Conservation (phyloP, 352 stramenopile genomes). For the Phytophthora capsici region DNA sequence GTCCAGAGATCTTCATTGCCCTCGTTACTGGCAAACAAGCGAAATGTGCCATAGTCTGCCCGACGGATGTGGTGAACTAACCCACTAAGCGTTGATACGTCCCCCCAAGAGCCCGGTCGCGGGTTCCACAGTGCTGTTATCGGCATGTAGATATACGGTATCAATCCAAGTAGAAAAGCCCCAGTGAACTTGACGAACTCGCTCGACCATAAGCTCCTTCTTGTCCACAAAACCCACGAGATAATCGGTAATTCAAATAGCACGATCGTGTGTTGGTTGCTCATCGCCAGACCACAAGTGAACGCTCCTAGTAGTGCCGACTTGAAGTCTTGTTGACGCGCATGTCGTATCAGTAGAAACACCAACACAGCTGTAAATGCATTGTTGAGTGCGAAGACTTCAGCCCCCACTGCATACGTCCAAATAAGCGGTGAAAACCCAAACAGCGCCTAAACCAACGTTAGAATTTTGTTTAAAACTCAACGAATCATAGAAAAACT, state of each 20-base stretch:
- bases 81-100: constrained; percentile 84
- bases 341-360: constrained; percentile 67
- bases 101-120: constrained; percentile 93
- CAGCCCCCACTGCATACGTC: constrained; percentile 94
- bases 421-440: constrained; percentile 95
- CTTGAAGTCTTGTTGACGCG: constrained; percentile 20
- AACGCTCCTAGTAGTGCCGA: constrained; percentile 77
- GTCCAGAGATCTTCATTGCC: constrained; percentile 70
- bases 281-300: constrained; percentile 92
- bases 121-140: constrained; percentile 66
- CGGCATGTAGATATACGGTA: constrained; percentile 90
- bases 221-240: constrained; percentile 71
- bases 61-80: constrained; percentile 93
- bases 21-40: constrained; percentile 86
- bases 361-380: constrained; percentile 87
- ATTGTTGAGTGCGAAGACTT: constrained; percentile 98
- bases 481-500: background rate
- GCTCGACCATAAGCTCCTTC: constrained; percentile 34
- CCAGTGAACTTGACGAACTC: constrained; percentile 51
- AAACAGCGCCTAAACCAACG: constrained; percentile 62
- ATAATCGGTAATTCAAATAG: constrained; percentile 92
- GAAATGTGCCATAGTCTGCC: constrained; percentile 95
- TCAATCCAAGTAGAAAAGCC: constrained; percentile 82
- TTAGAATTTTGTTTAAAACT: background rate
- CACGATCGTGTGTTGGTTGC: constrained; percentile 97